These are phyloP conservation scores for Ophiostoma tasmaniense DNA, from an alignment of 2,329 filamentous ascomycete genomes.

Conservation along the genomic window DNA sequence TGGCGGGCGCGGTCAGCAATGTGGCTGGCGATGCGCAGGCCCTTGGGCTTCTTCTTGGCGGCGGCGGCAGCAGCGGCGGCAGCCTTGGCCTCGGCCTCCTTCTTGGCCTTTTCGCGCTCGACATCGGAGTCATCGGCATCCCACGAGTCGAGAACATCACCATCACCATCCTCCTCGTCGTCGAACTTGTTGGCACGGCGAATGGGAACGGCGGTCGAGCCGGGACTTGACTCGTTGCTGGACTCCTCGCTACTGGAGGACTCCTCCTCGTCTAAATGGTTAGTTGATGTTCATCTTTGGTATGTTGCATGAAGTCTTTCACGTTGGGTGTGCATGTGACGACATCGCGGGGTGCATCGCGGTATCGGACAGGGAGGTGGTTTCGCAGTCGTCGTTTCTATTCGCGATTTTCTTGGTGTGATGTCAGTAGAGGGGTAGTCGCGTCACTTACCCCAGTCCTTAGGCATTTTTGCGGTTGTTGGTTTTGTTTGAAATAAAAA, in stretches of 20 bases:
- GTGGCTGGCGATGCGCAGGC: constrained; percentile 75
- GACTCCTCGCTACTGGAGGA: constrained; percentile 25
- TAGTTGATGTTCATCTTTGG: neutral
- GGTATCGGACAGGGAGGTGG: neutral
- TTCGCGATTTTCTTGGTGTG: neutral
- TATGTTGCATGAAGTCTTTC: neutral
- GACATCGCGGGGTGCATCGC: neutral
- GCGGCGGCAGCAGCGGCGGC: constrained; percentile 84
- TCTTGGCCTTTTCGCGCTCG: constrained; percentile 89
- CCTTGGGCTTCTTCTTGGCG: constrained; percentile 83
- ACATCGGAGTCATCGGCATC: constrained; percentile 95
- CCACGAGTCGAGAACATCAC: constrained; percentile 90
- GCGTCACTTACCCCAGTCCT: constrained; percentile 7
- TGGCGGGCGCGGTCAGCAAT: constrained; percentile 51
- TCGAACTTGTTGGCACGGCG: constrained; percentile 61
- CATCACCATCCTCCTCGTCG: constrained; percentile 77
- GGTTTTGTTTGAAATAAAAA: neutral
- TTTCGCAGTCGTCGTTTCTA: neutral
- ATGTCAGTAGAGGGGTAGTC: constrained; percentile 3
- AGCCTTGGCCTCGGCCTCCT: constrained; percentile 75
- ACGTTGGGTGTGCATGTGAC: neutral
- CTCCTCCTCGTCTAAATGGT: neutral
- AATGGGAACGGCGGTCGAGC: constrained; percentile 34
- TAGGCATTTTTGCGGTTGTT: neutral
- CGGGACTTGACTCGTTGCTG: constrained; percentile 25